A percentile compares a stretch with the other conserved stretches of the same genome.
These are phyloP conservation scores for Sporisorium iseilematis-ciliati DNA, from an alignment of 1,284 basidiomycete genomes.

Conservation along the genomic window DNA sequence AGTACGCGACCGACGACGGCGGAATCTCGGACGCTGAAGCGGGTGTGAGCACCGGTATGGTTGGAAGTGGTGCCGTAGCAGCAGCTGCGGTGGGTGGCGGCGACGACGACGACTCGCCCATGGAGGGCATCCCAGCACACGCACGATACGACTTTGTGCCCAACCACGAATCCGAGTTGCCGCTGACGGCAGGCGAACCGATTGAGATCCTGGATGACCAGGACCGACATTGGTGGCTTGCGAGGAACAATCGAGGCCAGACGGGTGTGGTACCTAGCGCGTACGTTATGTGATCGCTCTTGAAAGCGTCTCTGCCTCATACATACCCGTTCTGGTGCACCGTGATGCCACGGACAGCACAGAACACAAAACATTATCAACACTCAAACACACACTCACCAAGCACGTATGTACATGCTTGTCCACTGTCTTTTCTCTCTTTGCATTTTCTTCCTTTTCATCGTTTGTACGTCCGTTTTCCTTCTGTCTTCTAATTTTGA, in stretches of 20 bases:
- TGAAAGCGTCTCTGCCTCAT: background rate
- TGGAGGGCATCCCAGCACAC: conserved; percentile 61
- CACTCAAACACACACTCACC: background rate
- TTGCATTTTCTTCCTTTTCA: background rate
- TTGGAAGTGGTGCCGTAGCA: conserved; percentile 72
- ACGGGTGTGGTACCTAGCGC: conserved; percentile 63
- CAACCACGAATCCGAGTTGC: conserved; percentile 61
- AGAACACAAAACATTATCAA: background rate
- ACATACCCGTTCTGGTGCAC: conserved; percentile 6
- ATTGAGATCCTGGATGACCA: conserved; percentile 63
- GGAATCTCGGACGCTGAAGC: conserved; percentile 39
- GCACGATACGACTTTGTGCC: conserved; percentile 64
- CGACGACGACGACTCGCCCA: conserved; percentile 44
- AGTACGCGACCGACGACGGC: conserved; percentile 69
- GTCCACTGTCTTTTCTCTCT: conserved; percentile 25
- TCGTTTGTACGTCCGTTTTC: conserved; percentile 4
- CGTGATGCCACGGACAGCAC: no score
- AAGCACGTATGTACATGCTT: background rate
- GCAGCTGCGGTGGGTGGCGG: conserved; percentile 70
- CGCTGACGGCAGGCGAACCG: conserved; percentile 56
- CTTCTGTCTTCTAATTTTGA: conserved; percentile 7
- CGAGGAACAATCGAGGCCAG: conserved; percentile 50
- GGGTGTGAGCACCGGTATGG: conserved; percentile 16
- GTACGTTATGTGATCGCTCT: conserved; percentile 54
- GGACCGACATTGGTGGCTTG: conserved; percentile 65